Base-by-base conservation (phyloP, 257 asterid species). In the Mitragyna speciosa region DNA sequence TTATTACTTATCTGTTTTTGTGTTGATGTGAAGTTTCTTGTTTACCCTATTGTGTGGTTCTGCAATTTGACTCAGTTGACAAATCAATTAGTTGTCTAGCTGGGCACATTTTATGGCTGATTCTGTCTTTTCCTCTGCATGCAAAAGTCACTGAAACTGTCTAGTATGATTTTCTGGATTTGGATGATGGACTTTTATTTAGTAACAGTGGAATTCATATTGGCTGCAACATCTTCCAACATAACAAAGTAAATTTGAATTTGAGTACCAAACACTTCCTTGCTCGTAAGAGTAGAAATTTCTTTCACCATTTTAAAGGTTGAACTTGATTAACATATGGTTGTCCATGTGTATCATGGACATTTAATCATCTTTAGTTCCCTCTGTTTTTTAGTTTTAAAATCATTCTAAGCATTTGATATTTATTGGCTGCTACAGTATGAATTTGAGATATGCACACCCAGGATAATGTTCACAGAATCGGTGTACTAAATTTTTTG, bases 21-120 rank as follows among this genome's bases (percentile, higher is more conserved):
- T 52, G 30, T 47, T 43, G 45, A 73, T 54, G 43, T 48, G 54
- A 22, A 52, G 33, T 8, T 12, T 41, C 14, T 24, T 33, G 17
- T 33, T 17, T 63, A 3, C 0, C 68, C 74, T 45, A 14, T 22
- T 51, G 11, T 48, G 67, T 48, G 45, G 63, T 79, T 56, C 39
- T 45, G 48, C 47, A 61, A 30, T 31, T 30, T 12, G 12, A 0
- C 16, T 78, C 22, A 8, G 54, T 22, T 71, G 45, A 39, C 39
- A 43, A 20, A 41, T 69, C 74, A 15, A 31, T 56, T 24, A 52
- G 31, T n/a, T 28, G 39, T 47, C 81, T 41, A 58, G 22, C 52
- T 77, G 54, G 47, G 33, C 39, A 28, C 15, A 70, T 30, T 22
- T 11, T n/a, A 41, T 75, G 52, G 78, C 78, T 52, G 58, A 52